phyloP scores from a whole-genome alignment of 352 stramenopile genomes.

The Phytophthora brassicae region DNA sequence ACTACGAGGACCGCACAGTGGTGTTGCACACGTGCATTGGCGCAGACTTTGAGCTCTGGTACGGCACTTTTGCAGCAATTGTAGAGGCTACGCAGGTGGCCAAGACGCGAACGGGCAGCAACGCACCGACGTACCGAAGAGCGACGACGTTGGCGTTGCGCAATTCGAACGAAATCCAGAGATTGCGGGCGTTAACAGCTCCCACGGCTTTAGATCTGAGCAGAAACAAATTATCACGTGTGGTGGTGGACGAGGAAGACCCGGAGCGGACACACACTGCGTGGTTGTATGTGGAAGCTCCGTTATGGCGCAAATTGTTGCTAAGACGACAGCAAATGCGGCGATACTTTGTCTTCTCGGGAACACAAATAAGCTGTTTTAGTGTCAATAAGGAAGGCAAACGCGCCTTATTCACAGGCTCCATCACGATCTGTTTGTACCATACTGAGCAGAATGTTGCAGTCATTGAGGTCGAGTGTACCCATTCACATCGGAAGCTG shows the following conservation, averaged over 20 bases:
- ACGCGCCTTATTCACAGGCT: conserved; percentile 28
- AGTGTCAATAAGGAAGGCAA: conserved; percentile 54
- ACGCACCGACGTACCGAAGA: conserved; percentile 1
- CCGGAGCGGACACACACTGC: conserved; percentile 22
- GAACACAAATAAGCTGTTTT: conserved; percentile 48
- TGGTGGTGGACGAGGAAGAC: conserved; percentile 23
- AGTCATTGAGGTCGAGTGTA: conserved; percentile 23
- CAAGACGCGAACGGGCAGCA: conserved; percentile 13
- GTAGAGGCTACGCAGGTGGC: conserved; percentile 41
- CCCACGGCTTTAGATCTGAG: conserved; percentile 6
- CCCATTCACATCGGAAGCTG: conserved; percentile 25
- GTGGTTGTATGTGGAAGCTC: conserved; percentile 44
- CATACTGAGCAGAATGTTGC: conserved; percentile 11
- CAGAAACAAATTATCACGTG: too few relatives aligned
- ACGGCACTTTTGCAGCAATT: conserved; percentile 36
- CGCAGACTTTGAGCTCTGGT: conserved; percentile 54
- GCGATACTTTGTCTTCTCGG: conserved; percentile 48
- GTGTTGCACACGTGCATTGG: conserved; percentile 41
- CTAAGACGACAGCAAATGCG: conserved; percentile 15
- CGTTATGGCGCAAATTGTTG: conserved; percentile 40
- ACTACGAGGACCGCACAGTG: conserved; percentile 48
- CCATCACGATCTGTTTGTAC: conserved; percentile 29
- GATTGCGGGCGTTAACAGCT: conserved; percentile 27
- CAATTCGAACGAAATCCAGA: conserved; percentile 12
- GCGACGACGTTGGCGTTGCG: too few relatives aligned